These are phyloP conservation scores for Oenanthe javanica DNA, from an alignment of 140 eudicot genomes.

Conservation along the genomic window DNA sequence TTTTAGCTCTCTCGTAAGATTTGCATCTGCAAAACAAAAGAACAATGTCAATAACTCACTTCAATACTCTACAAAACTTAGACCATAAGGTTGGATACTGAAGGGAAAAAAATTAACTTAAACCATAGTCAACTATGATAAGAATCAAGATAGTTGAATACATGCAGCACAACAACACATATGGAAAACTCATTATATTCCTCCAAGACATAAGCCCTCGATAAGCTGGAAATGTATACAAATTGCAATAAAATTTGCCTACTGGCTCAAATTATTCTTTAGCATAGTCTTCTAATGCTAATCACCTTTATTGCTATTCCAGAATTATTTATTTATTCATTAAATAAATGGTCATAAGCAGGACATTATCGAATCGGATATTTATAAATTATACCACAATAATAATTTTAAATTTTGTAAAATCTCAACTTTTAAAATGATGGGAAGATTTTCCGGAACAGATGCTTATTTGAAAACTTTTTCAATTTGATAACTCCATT, in stretches of 20 bases:
- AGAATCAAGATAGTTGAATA: background rate
- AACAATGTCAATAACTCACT: background rate
- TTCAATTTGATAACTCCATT: background rate
- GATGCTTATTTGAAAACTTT: background rate
- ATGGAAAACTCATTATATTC: background rate
- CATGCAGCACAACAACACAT: background rate
- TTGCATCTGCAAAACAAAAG: conserved; percentile 47
- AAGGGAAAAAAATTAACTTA: background rate
- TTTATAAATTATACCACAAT: too few relatives aligned
- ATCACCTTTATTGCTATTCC: background rate
- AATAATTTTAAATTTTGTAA: too few relatives aligned
- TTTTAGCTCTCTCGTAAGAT: conserved; percentile 83
- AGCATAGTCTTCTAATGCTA: background rate
- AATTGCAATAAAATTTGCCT: background rate
- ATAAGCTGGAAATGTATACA: background rate
- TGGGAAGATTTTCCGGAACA: background rate
- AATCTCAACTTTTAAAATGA: background rate
- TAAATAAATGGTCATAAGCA: background rate
- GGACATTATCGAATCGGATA: background rate
- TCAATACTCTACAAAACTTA: conserved; percentile 1
- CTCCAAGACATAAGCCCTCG: background rate
- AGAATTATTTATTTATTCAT: too few relatives aligned
- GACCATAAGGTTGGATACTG: background rate
- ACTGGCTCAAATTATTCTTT: background rate
- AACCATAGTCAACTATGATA: background rate